These are phyloP conservation scores for Spergularia marina DNA, from an alignment of 148 eudicot species.

Conservation along the genomic window DNA sequence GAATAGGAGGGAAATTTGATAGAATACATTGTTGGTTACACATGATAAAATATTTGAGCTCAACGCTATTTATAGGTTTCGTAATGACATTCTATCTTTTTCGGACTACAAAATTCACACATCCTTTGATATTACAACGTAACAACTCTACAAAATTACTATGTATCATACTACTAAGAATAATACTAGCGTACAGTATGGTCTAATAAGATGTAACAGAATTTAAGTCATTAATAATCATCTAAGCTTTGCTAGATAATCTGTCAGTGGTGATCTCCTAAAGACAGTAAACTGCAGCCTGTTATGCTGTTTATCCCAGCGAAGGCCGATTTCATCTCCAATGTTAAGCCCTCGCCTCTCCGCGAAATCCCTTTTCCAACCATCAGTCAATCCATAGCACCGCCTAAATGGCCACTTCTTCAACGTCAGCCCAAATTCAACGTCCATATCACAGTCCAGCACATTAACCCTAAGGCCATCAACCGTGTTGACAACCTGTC, in stretches of 20 bases:
- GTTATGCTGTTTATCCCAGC: not conserved
- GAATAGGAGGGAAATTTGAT: constrained; percentile 7
- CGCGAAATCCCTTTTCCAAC: not conserved
- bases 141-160: too few relatives aligned
- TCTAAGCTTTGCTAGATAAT: too few relatives aligned
- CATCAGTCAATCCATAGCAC: not conserved
- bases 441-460: not conserved
- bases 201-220: too few relatives aligned
- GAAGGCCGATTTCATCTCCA: not conserved
- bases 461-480: not conserved
- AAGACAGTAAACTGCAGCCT: not conserved
- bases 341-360: not conserved
- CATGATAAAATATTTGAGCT: not conserved
- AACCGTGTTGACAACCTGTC: too few relatives aligned
- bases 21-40: not conserved
- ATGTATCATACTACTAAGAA: too few relatives aligned
- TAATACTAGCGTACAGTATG: too few relatives aligned
- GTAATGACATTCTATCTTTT: too few relatives aligned
- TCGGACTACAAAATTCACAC: too few relatives aligned
- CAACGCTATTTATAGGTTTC: too few relatives aligned
- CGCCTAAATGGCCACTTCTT: not conserved
- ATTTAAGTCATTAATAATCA: too few relatives aligned
- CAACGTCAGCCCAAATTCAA: not conserved
- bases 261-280: too few relatives aligned
- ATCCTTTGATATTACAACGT: too few relatives aligned